These are phyloP conservation scores for Ceratobasidium sp. DNA, from an alignment of 1,284 basidiomycete genomes.

Conservation along the genomic window DNA sequence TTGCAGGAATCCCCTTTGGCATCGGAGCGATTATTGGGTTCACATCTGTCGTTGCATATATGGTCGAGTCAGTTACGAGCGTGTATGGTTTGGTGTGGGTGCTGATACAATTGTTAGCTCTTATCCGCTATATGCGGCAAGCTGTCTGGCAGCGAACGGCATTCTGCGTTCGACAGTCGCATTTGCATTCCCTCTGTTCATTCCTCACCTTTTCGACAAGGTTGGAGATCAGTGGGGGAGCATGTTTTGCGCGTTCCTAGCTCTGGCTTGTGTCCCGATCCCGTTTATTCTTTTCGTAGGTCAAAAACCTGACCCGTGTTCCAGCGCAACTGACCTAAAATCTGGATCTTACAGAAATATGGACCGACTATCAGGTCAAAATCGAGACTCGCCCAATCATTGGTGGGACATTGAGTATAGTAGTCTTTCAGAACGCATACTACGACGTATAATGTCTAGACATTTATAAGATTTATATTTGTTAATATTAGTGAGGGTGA, in stretches of 20 bases:
- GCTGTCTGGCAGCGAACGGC: constrained; percentile 74
- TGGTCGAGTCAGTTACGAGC: constrained; percentile 62
- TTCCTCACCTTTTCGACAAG: constrained; percentile 64
- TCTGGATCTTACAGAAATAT: constrained; percentile 60
- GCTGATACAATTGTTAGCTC: constrained; percentile 50
- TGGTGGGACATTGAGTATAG: background rate
- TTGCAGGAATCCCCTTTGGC: constrained; percentile 74
- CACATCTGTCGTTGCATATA: constrained; percentile 68
- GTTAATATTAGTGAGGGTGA: background rate
- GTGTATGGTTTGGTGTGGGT: too few relatives aligned
- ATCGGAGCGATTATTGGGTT: constrained; percentile 68
- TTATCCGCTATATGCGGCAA: constrained; percentile 71
- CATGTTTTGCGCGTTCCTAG: constrained; percentile 69
- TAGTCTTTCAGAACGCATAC: background rate
- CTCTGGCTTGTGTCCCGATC: constrained; percentile 66
- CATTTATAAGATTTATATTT: background rate
- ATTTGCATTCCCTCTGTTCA: constrained; percentile 71
- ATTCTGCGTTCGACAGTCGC: constrained; percentile 73
- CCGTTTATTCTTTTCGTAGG: constrained; percentile 61
- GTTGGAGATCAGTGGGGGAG: constrained; percentile 75
- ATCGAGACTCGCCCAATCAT: constrained; percentile 55
- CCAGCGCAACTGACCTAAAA: background rate
- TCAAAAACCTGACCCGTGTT: background rate
- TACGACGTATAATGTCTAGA: background rate
- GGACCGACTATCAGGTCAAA: constrained; percentile 68